Base-by-base conservation (phyloP, 441 rosid genomes). In the Capsella rubella region DNA sequence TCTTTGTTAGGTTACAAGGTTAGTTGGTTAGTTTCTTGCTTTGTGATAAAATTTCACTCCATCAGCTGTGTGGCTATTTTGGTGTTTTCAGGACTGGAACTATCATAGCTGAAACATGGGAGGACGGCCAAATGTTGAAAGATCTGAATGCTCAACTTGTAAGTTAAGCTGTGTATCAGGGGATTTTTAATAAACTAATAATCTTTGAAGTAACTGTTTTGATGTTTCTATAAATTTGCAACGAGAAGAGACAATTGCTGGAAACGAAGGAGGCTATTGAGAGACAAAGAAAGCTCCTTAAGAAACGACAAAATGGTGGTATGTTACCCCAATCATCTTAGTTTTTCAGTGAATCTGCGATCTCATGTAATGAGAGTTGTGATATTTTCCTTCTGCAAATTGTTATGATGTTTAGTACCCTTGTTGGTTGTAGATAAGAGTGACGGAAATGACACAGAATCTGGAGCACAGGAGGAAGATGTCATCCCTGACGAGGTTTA, bases 211-310 rank as follows among this genome's bases (percentile, higher is more conserved):
- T 65, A 68, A 62, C 0, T 53, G 50, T 60, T 60, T 50, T 77
- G 29, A 72, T 79, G 49, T 32, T 49, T 64, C 61, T 67, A 13
- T 64, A 56, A 49, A 40, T n/a, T 72, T 74, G 50, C 69, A 61
- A 68, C 13, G 73, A 69, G 55, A 72, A 96, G 98, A 90, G 80
- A 78, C 97, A 91, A 78, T 76, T 96, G 80, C 80, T 96, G 77
- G 98, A 93, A 84, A 89, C 89, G n/a, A 93, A 89, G 86, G 99
- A 96, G 85, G 92, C 94, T 56, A 82, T 93, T 72, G 99, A 96
- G 81, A 90, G 97, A 65, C 98, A 88, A 78, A 84, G 99, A 53
- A 96, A 93, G 84, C 83, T 86, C 53, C 81, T 96, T 71, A 96
- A 96, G 92, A 96, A 96, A 80, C 90, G 95, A 54, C 97, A 88